Evolutionary conservation across 257 asterid genomes (phyloP).

Genomic region (Anisodus tanguticus): DNA sequence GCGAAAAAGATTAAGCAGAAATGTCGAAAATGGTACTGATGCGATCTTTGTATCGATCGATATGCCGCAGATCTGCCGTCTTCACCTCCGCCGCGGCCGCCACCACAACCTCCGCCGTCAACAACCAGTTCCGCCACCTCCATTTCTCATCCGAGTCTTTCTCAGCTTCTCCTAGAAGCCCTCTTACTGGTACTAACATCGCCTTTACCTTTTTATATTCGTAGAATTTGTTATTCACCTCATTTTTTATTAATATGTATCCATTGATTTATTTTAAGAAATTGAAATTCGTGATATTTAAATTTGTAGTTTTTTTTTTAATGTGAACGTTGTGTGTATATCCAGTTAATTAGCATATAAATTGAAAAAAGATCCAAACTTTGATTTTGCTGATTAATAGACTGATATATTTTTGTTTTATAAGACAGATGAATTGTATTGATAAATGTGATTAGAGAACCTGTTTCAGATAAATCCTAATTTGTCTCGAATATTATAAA

Average conservation of each 20-base stretch:
- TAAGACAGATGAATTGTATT: not conserved
- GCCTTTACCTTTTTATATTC: not conserved
- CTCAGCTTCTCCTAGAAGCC: conserved; percentile 45
- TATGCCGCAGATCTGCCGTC: conserved; percentile 62
- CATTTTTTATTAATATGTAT: conserved; percentile 1
- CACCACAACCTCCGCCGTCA: conserved; percentile 48
- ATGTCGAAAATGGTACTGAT: conserved; percentile 64
- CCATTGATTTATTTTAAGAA: not conserved
- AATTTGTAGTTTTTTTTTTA: not conserved
- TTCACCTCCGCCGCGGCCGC: conserved; percentile 43
- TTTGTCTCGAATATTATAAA: not conserved
- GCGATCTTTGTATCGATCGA: conserved; percentile 75
- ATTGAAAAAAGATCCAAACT: not conserved
- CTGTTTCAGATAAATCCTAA: not conserved
- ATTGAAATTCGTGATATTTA: not conserved
- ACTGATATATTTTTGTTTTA: not conserved
- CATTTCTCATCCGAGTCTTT: conserved; percentile 58
- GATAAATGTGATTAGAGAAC: not conserved
- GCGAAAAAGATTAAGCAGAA: not conserved
- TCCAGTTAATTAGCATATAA: not conserved
- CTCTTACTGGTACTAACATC: conserved; percentile 40
- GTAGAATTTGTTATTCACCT: not conserved
- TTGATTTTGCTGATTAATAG: not conserved
- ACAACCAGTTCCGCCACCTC: conserved; percentile 66
- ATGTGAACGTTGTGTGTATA: not conserved